Percentiles rank a stretch among this genome's conserved stretches.
These are phyloP conservation scores for Citrus reticulata DNA, from an alignment of 345 rosid genomes.

Conservation along the genomic window DNA sequence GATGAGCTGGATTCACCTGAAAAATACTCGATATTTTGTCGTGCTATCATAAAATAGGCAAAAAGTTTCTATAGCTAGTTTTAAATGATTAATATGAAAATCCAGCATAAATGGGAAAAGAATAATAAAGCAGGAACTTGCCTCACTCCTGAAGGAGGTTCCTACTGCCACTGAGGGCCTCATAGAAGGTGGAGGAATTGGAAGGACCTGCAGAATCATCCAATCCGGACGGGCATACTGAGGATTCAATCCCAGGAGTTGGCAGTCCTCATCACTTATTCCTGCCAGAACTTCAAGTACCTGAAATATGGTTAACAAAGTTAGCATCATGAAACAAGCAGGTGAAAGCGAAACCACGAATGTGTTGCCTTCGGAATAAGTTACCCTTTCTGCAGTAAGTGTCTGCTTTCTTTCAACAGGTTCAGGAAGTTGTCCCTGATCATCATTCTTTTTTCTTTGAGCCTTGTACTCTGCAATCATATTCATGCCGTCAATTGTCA, in stretches of 20 bases:
- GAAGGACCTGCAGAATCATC: constrained; percentile 98
- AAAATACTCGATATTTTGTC: not conserved
- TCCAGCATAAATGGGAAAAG: not conserved
- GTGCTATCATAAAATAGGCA: not conserved
- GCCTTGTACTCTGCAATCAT: constrained; percentile 85
- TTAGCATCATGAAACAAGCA: constrained; percentile 3
- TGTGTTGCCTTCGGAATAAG: not conserved
- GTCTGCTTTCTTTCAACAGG: constrained; percentile 92
- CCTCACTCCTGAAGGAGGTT: constrained; percentile 79
- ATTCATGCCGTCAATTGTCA: constrained; percentile 96
- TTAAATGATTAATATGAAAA: not conserved
- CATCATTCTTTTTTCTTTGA: constrained; percentile 70
- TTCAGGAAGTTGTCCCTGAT: constrained; percentile 89
- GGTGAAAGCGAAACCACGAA: not conserved
- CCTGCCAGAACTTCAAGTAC: no score
- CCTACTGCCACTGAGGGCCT: constrained; percentile 38
- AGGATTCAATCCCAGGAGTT: constrained; percentile 78
- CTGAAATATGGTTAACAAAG: constrained; percentile 22
- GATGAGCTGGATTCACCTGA: not conserved
- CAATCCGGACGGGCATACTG: constrained; percentile 97
- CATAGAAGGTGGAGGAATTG: constrained; percentile 95
- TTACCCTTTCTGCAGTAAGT: constrained; percentile 86
- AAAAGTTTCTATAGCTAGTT: not conserved
- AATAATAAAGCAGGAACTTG: constrained; percentile 15
- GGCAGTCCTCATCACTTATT: constrained; percentile 28